Conservation (phyloP, 345 rosid genomes). For the Moricandia moricandioides region DNA sequence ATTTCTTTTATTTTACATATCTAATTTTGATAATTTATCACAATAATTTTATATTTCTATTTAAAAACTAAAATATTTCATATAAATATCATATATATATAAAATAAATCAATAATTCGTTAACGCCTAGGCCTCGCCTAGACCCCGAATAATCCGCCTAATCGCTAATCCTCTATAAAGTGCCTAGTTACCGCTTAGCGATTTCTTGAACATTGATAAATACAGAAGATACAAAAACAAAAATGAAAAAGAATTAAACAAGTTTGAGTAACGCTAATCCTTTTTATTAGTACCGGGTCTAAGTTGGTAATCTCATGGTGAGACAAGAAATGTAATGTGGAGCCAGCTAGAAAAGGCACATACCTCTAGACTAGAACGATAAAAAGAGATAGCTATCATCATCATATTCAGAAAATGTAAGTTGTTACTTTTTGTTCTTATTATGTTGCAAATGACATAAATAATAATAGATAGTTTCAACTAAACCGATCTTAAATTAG, state of each 20-base stretch:
- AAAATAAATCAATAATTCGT: too few relatives aligned
- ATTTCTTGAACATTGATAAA: too few relatives aligned
- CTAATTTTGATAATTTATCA: too few relatives aligned
- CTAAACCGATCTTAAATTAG: slow-evolving; percentile 4
- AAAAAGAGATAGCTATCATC: slow-evolving; percentile 41
- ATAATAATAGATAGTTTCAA: slow-evolving; percentile 16
- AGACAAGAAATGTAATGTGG: slow-evolving; percentile 35
- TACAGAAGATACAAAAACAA: background rate
- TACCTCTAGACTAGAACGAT: slow-evolving; percentile 25
- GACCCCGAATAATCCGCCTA: too few relatives aligned
- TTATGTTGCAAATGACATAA: slow-evolving; percentile 12
- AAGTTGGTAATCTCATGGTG: slow-evolving; percentile 1
- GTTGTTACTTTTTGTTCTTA: slow-evolving; percentile 45
- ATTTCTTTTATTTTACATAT: too few relatives aligned
- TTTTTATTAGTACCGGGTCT: background rate
- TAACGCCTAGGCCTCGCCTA: too few relatives aligned
- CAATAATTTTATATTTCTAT: too few relatives aligned
- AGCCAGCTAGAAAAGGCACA: slow-evolving; percentile 41
- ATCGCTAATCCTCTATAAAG: too few relatives aligned
- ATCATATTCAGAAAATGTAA: slow-evolving; percentile 27
- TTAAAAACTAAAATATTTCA: too few relatives aligned
- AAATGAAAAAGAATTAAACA: background rate
- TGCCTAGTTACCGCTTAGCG: too few relatives aligned
- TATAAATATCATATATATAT: too few relatives aligned
- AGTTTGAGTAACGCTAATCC: slow-evolving; percentile 2